phyloP scores from a whole-genome alignment of 257 asterid genomes.

The Scutellaria barbata region DNA sequence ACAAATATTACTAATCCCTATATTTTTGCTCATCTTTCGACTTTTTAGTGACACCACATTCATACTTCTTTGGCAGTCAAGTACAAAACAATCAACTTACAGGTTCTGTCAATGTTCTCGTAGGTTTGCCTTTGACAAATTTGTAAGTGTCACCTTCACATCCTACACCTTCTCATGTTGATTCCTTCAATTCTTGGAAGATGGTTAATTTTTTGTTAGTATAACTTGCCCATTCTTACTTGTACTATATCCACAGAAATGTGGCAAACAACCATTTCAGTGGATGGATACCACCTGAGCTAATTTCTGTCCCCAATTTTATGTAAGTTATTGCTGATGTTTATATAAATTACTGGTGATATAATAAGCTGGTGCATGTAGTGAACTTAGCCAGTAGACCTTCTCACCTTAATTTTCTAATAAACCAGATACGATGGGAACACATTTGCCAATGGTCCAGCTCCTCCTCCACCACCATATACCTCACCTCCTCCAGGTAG shows the following conservation, averaged over 20 bases:
- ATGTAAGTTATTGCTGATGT: constrained; percentile 60
- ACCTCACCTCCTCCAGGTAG: constrained; percentile 90
- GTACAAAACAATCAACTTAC: constrained; percentile 77
- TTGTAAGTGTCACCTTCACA: constrained; percentile 62
- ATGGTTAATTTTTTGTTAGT: constrained; percentile 21
- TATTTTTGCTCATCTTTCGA: constrained; percentile 26
- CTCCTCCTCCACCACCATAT: constrained; percentile 93
- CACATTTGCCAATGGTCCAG: constrained; percentile 79
- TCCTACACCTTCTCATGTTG: constrained; percentile 18
- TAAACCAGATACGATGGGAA: constrained; percentile 78
- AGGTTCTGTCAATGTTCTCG: constrained; percentile 78
- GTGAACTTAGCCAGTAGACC: constrained; percentile 29
- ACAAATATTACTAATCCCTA: constrained; percentile 8
- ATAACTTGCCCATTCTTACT: constrained; percentile 27
- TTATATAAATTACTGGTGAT: constrained; percentile 16
- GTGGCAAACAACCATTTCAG: constrained; percentile 84
- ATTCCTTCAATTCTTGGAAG: constrained; percentile 24
- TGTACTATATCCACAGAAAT: constrained; percentile 58
- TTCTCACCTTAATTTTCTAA: constrained; percentile 30
- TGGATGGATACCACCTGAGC: constrained; percentile 94
- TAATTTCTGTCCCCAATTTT: constrained; percentile 69
- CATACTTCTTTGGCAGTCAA: constrained; percentile 56
- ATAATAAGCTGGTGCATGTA: constrained; percentile 8
- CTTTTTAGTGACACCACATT: constrained; percentile 37
- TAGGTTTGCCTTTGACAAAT: constrained; percentile 70